Percentiles rank a stretch among this genome's conserved stretches.
Conservation (phyloP, 2,329 filamentous ascomycete genomes). For the Trichophaea hybrida region DNA sequence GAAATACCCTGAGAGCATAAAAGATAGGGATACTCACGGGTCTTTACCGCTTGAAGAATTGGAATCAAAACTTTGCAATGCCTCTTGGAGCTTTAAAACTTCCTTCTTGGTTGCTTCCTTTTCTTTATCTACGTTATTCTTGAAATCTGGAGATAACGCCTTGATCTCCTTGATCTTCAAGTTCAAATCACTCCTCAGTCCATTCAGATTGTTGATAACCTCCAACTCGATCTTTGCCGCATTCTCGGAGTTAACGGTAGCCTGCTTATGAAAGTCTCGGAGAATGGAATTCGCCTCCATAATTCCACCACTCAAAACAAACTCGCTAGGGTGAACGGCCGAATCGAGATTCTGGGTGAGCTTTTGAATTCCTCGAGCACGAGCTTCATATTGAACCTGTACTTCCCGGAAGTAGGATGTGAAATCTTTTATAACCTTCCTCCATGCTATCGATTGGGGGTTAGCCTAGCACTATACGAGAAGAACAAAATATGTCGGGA, state of each 20-base stretch:
- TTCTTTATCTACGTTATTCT: constrained; percentile 90
- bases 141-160: constrained; percentile 82
- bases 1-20: background rate
- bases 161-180: constrained; percentile 99
- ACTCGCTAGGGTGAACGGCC: constrained; percentile 37
- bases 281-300: constrained; percentile 73
- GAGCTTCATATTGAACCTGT: constrained; percentile 73
- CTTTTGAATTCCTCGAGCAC: constrained; percentile 67
- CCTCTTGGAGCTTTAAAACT: constrained; percentile 67
- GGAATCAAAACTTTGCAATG: constrained; percentile 61
- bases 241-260: constrained; percentile 69
- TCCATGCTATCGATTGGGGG: constrained; percentile 54
- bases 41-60: constrained; percentile 66
- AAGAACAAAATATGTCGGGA: background rate
- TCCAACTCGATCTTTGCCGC: constrained; percentile 82
- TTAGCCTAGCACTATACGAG: background rate
- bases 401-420: constrained; percentile 90
- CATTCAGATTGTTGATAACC: constrained; percentile 74
- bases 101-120: constrained; percentile 70
- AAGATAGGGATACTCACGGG: background rate
- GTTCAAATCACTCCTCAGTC: constrained; percentile 71
- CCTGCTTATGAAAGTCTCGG: constrained; percentile 66
- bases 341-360: constrained; percentile 53
- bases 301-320: constrained; percentile 69
- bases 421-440: constrained; percentile 85